Evolutionary conservation across 441 rosid genomes (phyloP), one percentile per base, ranked within the genome.

Genomic region (Lepidium campestre): DNA sequence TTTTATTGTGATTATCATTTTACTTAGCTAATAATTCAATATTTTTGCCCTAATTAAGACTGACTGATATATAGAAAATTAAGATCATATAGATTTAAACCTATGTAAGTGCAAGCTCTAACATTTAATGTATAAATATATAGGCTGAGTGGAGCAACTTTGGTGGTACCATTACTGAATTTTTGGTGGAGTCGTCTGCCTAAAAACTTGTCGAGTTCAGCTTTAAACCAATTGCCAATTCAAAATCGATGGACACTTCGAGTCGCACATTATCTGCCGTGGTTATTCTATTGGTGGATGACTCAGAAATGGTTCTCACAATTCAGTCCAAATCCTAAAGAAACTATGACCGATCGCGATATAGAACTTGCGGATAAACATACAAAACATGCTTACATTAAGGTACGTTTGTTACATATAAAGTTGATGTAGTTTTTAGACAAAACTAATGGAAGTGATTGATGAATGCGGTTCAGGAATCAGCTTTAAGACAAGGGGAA

Each of bases 111-210:
- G 20, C 22, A n/a, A n/a, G n/a, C 19, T 32, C 41, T 11, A 58
- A 40, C 13, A 2, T 46, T 56, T n/a, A n/a, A n/a, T n/a, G n/a
- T n/a, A n/a, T n/a, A n/a, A n/a, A 12, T 60, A 1, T 53, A 47
- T 54, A 75, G 79, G 25, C 68, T 93, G 58, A 79, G 85, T 17
- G 96, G 99, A 69, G 95, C 82, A 57, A 78, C 93, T 18, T 73
- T 93, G 68, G 89, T 91, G 48, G 93, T 79, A 65, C 99, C 99
- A 1, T 70, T 83, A 47, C 79, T 93, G 58, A 86, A 91, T 52
- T 93, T 78, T 79, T 83, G 85, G 80, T 93, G 97, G 99, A 81
- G 82, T 18, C 73, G 86, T 75, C 71, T 93, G 60, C 97, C 99
- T 41, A 11, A 57, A 47, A 62, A 23, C 17, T 57, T 89, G 74